These are phyloP conservation scores for Pelagophyceae sp. DNA, from an alignment of 352 stramenopile genomes.

Conservation along the genomic window DNA sequence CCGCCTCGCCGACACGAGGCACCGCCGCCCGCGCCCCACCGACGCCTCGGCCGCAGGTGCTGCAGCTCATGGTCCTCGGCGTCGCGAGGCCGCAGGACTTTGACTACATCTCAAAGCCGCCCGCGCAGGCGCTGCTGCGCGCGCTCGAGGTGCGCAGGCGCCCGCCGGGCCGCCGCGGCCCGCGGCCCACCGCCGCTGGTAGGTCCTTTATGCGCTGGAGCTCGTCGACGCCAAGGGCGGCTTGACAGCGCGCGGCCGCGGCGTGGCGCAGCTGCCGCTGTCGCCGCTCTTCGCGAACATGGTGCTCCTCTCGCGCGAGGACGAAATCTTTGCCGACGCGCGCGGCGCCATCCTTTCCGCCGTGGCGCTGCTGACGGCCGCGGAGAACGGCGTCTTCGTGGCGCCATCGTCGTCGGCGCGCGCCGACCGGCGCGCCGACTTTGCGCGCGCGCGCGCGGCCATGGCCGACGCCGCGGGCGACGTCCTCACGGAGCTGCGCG, in stretches of 20 bases:
- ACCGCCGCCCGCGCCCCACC: no score
- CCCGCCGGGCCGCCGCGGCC: no score
- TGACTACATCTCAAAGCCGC: constrained; percentile 61
- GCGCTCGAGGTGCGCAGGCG: no score
- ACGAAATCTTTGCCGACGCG: neutral
- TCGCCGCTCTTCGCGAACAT: neutral
- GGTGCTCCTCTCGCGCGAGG: neutral
- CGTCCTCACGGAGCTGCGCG: neutral
- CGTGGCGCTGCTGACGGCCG: neutral
- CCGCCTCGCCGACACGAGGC: no score
- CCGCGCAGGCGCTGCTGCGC: constrained; percentile 47
- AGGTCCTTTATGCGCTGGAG: neutral
- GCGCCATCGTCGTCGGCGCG: neutral
- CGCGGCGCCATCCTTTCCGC: neutral
- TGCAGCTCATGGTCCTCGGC: constrained; percentile 66
- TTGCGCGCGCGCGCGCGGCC: neutral
- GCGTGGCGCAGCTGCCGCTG: neutral
- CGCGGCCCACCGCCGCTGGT: no score
- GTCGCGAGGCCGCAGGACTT: constrained; percentile 60
- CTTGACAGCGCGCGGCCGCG: neutral
- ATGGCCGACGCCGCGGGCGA: neutral
- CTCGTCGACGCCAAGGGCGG: neutral
- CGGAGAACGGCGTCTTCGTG: constrained; percentile 1
- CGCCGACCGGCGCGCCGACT: neutral
- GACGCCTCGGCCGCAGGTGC: constrained; percentile 41